These are phyloP conservation scores for Xylaria scruposa DNA, from an alignment of 495 filamentous ascomycete species.

Conservation along the genomic window DNA sequence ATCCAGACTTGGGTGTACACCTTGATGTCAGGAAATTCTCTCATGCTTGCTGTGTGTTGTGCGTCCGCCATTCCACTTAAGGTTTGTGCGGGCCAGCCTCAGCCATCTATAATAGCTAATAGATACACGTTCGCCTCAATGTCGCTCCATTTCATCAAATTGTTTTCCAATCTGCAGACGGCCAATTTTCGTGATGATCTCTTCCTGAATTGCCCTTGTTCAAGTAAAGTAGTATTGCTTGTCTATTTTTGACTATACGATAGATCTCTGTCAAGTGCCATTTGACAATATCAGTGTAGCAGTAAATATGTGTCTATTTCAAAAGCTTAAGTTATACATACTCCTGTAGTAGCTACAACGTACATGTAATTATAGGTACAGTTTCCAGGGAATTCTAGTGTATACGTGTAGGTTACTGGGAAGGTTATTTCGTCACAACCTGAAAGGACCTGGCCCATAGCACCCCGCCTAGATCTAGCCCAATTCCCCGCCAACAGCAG, in stretches of 20 bases:
- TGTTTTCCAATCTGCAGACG: not conserved
- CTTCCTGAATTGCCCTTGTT: not conserved
- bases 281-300: too few relatives aligned
- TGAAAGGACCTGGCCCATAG: too few relatives aligned
- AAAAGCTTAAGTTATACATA: too few relatives aligned
- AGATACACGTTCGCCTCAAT: conserved; percentile 40
- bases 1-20: conserved; percentile 5
- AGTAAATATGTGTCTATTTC: too few relatives aligned
- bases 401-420: too few relatives aligned
- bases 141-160: not conserved
- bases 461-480: conserved; percentile 2
- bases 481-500: not conserved
- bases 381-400: too few relatives aligned
- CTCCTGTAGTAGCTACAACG: too few relatives aligned
- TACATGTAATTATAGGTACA: too few relatives aligned
- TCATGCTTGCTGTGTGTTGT: conserved; percentile 21
- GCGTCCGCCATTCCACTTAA: conserved; percentile 35
- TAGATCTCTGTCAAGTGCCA: too few relatives aligned
- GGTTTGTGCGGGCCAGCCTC: conserved; percentile 32
- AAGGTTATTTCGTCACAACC: too few relatives aligned
- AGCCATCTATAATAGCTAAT: conserved; percentile 48
- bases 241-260: too few relatives aligned
- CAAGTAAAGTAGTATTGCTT: too few relatives aligned
- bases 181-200: not conserved
- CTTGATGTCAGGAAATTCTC: conserved; percentile 30